Evolutionary conservation across 2,329 filamentous ascomycete species (phyloP).

Genomic region (Microascus cirrosus): DNA sequence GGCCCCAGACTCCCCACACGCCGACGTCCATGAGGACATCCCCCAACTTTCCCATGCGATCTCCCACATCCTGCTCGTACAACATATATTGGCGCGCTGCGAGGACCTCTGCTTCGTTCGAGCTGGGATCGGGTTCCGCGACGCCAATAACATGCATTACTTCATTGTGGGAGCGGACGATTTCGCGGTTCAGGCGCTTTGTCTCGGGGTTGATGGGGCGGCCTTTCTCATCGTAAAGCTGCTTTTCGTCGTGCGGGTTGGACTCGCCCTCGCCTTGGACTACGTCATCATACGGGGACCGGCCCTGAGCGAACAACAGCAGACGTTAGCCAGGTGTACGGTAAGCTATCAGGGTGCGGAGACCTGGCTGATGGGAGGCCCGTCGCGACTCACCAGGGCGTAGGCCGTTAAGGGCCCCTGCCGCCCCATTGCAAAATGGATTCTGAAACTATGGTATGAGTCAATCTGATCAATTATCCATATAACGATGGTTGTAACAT

Average conservation of each 20-base stretch:
- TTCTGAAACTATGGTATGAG: neutral
- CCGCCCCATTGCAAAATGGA: conserved; percentile 33
- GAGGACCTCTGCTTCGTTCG: conserved; percentile 25
- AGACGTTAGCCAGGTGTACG: neutral
- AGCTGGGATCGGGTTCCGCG: conserved; percentile 41
- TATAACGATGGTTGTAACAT: neutral
- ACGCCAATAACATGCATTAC: conserved; percentile 54
- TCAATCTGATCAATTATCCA: neutral
- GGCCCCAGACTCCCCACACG: conserved; percentile 39
- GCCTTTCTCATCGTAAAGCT: conserved; percentile 43
- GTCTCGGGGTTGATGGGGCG: conserved; percentile 44
- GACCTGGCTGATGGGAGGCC: neutral
- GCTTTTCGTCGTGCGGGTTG: conserved; percentile 26
- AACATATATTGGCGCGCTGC: conserved; percentile 16
- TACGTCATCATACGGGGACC: conserved; percentile 49
- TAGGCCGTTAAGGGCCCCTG: conserved; percentile 45
- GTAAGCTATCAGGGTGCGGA: neutral
- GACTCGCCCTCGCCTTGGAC: conserved; percentile 35
- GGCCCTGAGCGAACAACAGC: conserved; percentile 28
- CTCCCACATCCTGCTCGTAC: conserved; percentile 36
- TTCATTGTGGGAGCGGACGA: conserved; percentile 50
- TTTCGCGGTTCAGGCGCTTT: conserved; percentile 41
- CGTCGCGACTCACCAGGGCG: conserved; percentile 32
- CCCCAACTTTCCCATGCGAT: conserved; percentile 20
- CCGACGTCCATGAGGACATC: conserved; percentile 27